Percentiles rank a stretch among this genome's conserved stretches.
These are phyloP conservation scores for Fagus sylvatica DNA, from an alignment of 306 rosid species.

Conservation along the genomic window DNA sequence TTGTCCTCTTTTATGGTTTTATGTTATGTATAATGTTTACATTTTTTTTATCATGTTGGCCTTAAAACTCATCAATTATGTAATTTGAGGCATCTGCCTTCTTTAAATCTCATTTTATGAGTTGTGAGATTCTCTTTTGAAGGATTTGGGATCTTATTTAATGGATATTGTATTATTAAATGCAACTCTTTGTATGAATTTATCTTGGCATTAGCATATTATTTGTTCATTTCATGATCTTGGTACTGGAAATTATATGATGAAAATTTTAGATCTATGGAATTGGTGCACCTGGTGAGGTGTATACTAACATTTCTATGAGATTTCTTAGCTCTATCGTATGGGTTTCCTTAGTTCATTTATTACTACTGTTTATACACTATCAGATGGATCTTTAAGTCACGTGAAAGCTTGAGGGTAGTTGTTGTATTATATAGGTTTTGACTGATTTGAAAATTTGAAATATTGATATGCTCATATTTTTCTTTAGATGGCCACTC, in stretches of 20 bases:
- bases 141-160: neutral
- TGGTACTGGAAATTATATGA: neutral
- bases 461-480: constrained; percentile 3
- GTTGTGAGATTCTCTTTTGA: neutral
- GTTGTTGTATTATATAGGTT: neutral
- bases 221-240: neutral
- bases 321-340: neutral
- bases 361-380: neutral
- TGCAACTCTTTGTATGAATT: neutral
- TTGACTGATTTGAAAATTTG: neutral
- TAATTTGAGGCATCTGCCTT: neutral
- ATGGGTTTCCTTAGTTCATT: neutral
- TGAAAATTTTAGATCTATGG: neutral
- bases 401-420: constrained; percentile 4
- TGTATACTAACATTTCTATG: neutral
- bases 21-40: neutral
- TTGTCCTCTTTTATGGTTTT: neutral
- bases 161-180: neutral
- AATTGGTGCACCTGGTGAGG: neutral
- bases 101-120: neutral
- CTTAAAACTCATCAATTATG: neutral
- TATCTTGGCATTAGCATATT: neutral
- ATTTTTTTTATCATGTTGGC: neutral
- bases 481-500: constrained; percentile 79
- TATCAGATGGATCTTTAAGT: neutral